Evolutionary conservation across 331 rosid genomes (phyloP), one percentile per base, ranked within the genome.

Genomic region (Acacia pycnantha): DNA sequence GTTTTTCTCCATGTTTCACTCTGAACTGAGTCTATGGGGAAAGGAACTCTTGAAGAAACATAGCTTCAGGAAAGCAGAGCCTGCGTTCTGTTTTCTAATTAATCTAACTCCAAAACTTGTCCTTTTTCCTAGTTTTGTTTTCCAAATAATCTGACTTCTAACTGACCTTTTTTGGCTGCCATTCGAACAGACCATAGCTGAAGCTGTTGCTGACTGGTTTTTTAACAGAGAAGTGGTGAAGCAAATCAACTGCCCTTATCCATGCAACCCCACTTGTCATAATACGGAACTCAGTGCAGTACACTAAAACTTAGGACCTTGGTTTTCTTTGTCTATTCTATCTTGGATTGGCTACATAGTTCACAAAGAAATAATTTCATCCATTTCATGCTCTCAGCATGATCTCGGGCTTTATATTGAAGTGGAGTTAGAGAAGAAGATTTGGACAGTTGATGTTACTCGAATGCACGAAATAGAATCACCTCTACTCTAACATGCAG

Each of bases 261-360:
- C 98, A 40, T 95, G 98, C 91, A 90, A 95, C 82, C 99, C 98
- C 80, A 92, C 97, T 76, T 95, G 97, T 83, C 79, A 83, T 82
- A 82, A 93, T 89, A 78, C 85, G 96, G 88, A 80, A 83, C 86
- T 92, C 82, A 82, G 85, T 79, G 64, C 77, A 76, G 67, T 50
- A 62, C 77, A 82, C 76, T 59, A 73, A 81, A 81, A 71, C 59
- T 66, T 5, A 2, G 48, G 67, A 66, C 24, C 65, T 51, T 65
- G 68, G 70, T 74, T 59, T 85, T 68, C 33, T 53, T 81, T 56
- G 47, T 50, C 46, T 54, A n/a, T 47, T 79, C 29, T 24, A 77
- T 78, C 82, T 76, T 31, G 70, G 78, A 77, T 76, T 70, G 31
- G 53, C 73, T 84, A 76, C 50, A 73, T 33, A 73, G 78, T 78